Percentiles rank a stretch among this genome's conserved stretches.
phyloP scores from a whole-genome alignment of 129 eudicot genomes.

The Flaveria linearis region DNA sequence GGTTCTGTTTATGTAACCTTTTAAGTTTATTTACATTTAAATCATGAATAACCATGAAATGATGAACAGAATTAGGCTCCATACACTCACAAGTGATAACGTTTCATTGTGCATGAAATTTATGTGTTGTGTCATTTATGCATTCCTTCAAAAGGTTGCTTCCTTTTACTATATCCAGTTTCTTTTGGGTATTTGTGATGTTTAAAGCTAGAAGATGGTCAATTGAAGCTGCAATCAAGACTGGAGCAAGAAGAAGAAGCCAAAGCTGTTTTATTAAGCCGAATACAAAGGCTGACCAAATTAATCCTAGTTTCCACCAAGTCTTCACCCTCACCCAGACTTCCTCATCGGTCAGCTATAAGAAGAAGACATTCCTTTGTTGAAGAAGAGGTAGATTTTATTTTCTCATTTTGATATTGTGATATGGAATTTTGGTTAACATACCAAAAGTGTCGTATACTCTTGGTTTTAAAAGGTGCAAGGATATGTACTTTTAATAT shows the following conservation, averaged over 20 bases:
- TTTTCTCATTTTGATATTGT: slow-evolving; percentile 8
- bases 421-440: slow-evolving; percentile 27
- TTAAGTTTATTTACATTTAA: not conserved
- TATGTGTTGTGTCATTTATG: slow-evolving; percentile 4
- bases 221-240: slow-evolving; percentile 73
- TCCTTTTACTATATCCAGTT: slow-evolving; percentile 19
- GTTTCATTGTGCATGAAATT: not conserved
- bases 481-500: not conserved
- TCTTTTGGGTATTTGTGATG: slow-evolving; percentile 39
- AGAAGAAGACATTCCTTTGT: slow-evolving; percentile 95
- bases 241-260: slow-evolving; percentile 72
- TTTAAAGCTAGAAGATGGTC: slow-evolving; percentile 87
- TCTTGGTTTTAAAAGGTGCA: not conserved
- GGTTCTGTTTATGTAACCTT: not conserved
- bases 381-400: slow-evolving; percentile 78
- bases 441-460: slow-evolving; percentile 10
- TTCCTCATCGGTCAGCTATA: slow-evolving; percentile 68
- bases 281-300: slow-evolving; percentile 88
- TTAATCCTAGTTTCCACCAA: slow-evolving; percentile 88
- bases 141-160: slow-evolving; percentile 19
- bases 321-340: slow-evolving; percentile 66
- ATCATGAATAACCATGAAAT: not conserved
- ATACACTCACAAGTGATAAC: not conserved
- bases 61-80: not conserved
- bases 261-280: slow-evolving; percentile 78